phyloP scores from a whole-genome alignment of 2,329 filamentous ascomycete genomes.

The Microthyrium microscopicum region DNA sequence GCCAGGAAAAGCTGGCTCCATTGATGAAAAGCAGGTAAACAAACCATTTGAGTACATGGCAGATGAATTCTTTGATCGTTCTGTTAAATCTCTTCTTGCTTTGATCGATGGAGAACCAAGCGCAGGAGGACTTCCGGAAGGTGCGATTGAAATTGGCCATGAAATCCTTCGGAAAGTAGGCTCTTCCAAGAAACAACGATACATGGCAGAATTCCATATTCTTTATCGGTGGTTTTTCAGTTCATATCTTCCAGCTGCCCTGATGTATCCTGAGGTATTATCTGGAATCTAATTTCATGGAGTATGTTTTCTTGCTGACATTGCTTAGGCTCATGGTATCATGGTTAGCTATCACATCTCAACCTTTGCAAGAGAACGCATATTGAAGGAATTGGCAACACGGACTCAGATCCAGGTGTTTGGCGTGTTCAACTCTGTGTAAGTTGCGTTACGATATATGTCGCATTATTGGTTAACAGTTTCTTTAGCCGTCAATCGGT shows the following conservation, averaged over 20 bases:
- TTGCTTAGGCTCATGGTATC: constrained; percentile 35
- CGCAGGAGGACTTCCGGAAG: constrained; percentile 69
- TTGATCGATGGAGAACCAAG: constrained; percentile 67
- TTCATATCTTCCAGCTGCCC: constrained; percentile 64
- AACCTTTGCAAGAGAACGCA: constrained; percentile 69
- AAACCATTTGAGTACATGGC: constrained; percentile 46
- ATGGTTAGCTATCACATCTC: constrained; percentile 86
- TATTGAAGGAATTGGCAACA: constrained; percentile 57
- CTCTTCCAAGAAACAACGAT: constrained; percentile 39
- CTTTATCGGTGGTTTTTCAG: constrained; percentile 88
- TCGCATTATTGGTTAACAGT: too few relatives aligned
- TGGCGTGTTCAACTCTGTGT: constrained; percentile 38
- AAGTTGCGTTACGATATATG: too few relatives aligned
- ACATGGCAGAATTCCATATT: constrained; percentile 5
- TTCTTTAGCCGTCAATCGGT: constrained; percentile 38
- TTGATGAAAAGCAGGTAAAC: constrained; percentile 46
- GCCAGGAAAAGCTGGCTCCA: constrained; percentile 65
- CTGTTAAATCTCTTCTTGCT: constrained; percentile 66
- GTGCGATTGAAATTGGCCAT: constrained; percentile 68
- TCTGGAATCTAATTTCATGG: constrained; percentile 7
- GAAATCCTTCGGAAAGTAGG: constrained; percentile 63
- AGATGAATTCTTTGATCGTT: constrained; percentile 75
- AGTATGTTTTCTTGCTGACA: constrained; percentile 16
- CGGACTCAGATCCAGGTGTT: constrained; percentile 58
- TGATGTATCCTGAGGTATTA: constrained; percentile 72